Conservation (phyloP, 208 protist species). For the Trichomonas gallinae region DNA sequence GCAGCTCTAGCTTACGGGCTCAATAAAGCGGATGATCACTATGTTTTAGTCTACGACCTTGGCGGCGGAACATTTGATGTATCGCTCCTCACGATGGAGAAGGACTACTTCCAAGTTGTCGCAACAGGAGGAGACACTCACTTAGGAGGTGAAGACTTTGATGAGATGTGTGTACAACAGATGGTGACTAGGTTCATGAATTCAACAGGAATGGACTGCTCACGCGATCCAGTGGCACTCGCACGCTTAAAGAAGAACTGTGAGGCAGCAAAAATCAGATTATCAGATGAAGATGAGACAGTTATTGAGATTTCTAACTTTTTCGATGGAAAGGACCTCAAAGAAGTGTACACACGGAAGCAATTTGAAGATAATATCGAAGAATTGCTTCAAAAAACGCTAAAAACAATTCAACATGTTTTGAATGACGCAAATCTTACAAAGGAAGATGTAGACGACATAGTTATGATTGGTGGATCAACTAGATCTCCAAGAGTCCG, state of each 20-base stretch:
- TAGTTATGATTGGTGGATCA: constrained; percentile 85
- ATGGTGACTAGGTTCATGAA: background rate
- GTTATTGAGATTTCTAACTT: constrained; percentile 73
- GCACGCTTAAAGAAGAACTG: constrained; percentile 59
- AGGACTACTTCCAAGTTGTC: constrained; percentile 80
- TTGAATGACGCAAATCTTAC: constrained; percentile 73
- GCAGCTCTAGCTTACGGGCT: constrained; percentile 52
- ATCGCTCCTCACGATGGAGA: constrained; percentile 69
- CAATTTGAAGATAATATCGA: constrained; percentile 81
- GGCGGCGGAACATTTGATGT: constrained; percentile 90
- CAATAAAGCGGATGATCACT: constrained; percentile 38
- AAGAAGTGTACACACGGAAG: constrained; percentile 56
- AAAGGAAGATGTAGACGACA: constrained; percentile 79
- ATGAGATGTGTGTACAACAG: background rate
- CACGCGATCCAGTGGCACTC: constrained; percentile 42
- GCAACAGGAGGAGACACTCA: constrained; percentile 72
- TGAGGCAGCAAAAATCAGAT: constrained; percentile 74
- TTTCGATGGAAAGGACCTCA: constrained; percentile 67
- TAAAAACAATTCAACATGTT: constrained; percentile 73
- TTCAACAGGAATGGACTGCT: background rate
- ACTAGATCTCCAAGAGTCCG: constrained; percentile 77
- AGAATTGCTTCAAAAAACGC: constrained; percentile 78
- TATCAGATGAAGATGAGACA: constrained; percentile 49
- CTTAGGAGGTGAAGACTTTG: constrained; percentile 83
- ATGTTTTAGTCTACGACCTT: constrained; percentile 66